Base-by-base conservation (phyloP, 2,329 filamentous ascomycete genomes). In the Fusarium sp. region DNA sequence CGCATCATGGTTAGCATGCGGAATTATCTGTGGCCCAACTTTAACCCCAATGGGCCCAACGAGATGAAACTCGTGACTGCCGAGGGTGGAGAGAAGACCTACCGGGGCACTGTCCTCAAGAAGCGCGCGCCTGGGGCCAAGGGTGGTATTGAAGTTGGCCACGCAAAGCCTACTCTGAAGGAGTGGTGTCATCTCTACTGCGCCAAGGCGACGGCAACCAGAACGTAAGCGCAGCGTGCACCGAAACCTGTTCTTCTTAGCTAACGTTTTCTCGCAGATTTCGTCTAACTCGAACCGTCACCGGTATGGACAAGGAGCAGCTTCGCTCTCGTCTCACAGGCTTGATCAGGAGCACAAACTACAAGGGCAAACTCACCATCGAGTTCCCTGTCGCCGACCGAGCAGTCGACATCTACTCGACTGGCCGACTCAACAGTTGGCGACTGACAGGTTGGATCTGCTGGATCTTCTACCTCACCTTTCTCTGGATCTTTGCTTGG, bases 401-500 rank as follows among this genome's bases (percentile, higher is more conserved):
- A 27, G 74, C 75, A 30, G 74, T 76, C 6, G 75, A 76, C 14
- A 76, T 76, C 17, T 77, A 76, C 52, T 76, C 75, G 0, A 66
- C 72, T 3, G 74, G 63, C 6, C 52, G 62, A 1, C 66, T 76
- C 1, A 76, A 76, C 10, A 69, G n/a, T 0, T 74, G 72, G 75
- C 60, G 75, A 1, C 32, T 76, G 25, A 73, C 62, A 6, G 15
- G n/a, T 4, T 76, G 75, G 74, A 67, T 76, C n/a, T 56, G 72
- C 14, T 76, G 75, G 75, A 6, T 77, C 25, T 76, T 76, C 11
- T 76, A 76, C 5, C 66, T 76, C 1, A 77, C 67, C 0, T 76
- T 76, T 7, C 52, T 77, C 0, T 76, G 75, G 75, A 76, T 76
- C 27, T 72, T 76, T n/a, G 64, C 75, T 3, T 76, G 75, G 75